phyloP scores from a whole-genome alignment of 2,329 filamentous ascomycete genomes.

The Parastagonospora nodorum region DNA sequence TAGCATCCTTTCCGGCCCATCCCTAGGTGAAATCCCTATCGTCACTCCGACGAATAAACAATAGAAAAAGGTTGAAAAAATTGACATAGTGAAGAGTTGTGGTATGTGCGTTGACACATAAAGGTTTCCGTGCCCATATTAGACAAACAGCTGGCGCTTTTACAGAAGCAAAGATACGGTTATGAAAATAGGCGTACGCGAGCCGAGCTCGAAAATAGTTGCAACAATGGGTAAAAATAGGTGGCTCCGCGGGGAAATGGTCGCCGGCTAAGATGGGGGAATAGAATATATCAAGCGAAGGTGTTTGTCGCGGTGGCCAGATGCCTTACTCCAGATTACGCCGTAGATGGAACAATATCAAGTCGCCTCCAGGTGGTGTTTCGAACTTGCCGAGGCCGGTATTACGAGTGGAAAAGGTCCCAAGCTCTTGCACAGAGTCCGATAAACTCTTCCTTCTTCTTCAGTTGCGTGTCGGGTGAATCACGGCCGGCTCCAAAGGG shows the following conservation, averaged over 20 bases:
- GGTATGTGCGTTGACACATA: constrained; percentile 17
- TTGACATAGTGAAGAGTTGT: neutral
- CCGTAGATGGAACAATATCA: constrained; percentile 17
- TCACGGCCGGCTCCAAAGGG: constrained; percentile 83
- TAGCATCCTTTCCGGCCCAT: neutral
- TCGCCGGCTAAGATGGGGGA: constrained; percentile 11
- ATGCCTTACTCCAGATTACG: constrained; percentile 28
- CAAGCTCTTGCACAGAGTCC: constrained; percentile 85
- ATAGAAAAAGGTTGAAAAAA: constrained; percentile 3
- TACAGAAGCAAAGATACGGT: constrained; percentile 12
- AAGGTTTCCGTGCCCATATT: constrained; percentile 27
- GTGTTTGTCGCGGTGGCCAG: constrained; percentile 17
- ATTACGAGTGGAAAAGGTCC: constrained; percentile 92
- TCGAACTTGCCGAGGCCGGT: constrained; percentile 14
- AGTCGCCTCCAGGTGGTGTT: constrained; percentile 13
- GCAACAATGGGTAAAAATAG: constrained; percentile 19
- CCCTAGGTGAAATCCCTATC: neutral
- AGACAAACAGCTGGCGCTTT: constrained; percentile 30
- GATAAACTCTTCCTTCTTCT: constrained; percentile 93
- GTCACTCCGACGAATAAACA: constrained; percentile 1
- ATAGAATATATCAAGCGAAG: constrained; percentile 26
- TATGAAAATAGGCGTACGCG: constrained; percentile 1
- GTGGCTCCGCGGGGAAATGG: constrained; percentile 7
- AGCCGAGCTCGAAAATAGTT: constrained; percentile 2
- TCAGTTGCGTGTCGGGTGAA: constrained; percentile 78